Conservation (phyloP, 2,329 filamentous ascomycete genomes). For the Penicillium olsonii region DNA sequence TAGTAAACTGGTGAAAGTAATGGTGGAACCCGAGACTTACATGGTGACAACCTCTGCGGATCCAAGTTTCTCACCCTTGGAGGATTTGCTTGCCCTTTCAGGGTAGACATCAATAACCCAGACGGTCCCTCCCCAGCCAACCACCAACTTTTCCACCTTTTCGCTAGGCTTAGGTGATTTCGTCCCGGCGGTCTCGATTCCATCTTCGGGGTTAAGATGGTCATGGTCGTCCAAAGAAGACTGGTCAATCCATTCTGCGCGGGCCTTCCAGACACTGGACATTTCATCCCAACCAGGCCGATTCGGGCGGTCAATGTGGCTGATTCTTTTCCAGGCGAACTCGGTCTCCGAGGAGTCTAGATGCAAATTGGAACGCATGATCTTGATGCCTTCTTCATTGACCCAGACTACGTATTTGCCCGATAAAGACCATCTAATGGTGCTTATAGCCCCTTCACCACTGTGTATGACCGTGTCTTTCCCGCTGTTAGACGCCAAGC, state of each 20-base stretch:
- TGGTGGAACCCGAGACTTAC: conserved; percentile 55
- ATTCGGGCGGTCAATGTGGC: conserved; percentile 85
- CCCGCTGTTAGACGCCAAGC: conserved; percentile 73
- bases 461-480: conserved; percentile 87
- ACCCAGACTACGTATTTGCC: conserved; percentile 94
- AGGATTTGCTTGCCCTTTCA: conserved; percentile 67
- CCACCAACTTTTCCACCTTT: conserved; percentile 72
- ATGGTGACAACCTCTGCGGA: conserved; percentile 90
- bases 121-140: conserved; percentile 94
- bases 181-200: conserved; percentile 39
- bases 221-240: conserved; percentile 74
- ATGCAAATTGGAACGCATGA: conserved; percentile 87
- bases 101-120: conserved; percentile 94
- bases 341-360: conserved; percentile 76
- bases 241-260: conserved; percentile 91
- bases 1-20: conserved; percentile 24
- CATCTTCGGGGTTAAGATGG: conserved; percentile 38
- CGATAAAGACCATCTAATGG: conserved; percentile 91
- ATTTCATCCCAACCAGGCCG: conserved; percentile 92
- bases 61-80: conserved; percentile 70
- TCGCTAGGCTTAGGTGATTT: conserved; percentile 46
- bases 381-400: conserved; percentile 96
- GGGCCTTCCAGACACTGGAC: conserved; percentile 91
- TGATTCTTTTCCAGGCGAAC: conserved; percentile 90
- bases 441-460: conserved; percentile 86